A percentile compares a stretch with the other conserved stretches of the same genome.
These are phyloP conservation scores for Phytophthora tubulina DNA, from an alignment of 352 stramenopile genomes.

Conservation along the genomic window DNA sequence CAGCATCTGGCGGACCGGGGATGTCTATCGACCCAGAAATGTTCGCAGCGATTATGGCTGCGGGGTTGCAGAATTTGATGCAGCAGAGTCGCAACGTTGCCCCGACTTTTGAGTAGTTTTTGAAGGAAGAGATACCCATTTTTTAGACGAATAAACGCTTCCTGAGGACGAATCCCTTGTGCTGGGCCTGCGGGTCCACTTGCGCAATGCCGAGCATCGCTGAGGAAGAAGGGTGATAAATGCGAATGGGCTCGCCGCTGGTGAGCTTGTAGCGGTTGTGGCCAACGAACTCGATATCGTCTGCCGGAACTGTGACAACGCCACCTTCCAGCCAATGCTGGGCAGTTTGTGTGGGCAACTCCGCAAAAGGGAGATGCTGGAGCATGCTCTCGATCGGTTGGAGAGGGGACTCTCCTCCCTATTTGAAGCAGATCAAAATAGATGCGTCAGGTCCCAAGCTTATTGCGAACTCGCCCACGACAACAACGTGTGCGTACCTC, in stretches of 20 bases:
- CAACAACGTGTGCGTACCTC: constrained; percentile 38
- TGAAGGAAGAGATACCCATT: constrained; percentile 26
- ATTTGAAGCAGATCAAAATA: constrained; percentile 9
- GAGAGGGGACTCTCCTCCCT: constrained; percentile 53
- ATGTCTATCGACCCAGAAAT: constrained; percentile 83
- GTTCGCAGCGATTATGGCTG: constrained; percentile 86
- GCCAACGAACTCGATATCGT: constrained; percentile 39
- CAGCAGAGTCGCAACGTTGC: constrained; percentile 47
- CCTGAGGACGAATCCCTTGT: constrained; percentile 58
- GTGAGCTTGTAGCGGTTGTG: constrained; percentile 34
- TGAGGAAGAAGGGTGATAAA: constrained; percentile 52
- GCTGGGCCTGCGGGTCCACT: constrained; percentile 45
- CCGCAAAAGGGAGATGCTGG: constrained; percentile 59
- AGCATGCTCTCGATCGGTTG: constrained; percentile 70
- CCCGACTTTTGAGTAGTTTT: constrained; percentile 44
- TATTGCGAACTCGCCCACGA: background rate
- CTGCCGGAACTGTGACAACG: constrained; percentile 42
- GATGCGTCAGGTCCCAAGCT: background rate
- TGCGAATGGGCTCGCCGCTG: constrained; percentile 55
- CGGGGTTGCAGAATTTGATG: constrained; percentile 88
- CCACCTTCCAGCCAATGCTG: constrained; percentile 64
- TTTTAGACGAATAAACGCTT: constrained; percentile 77
- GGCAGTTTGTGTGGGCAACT: constrained; percentile 39
- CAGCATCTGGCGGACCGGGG: constrained; percentile 30
- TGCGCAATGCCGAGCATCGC: constrained; percentile 69